phyloP scores from a whole-genome alignment of 208 protist genomes.

The Crithidia brevicula region DNA sequence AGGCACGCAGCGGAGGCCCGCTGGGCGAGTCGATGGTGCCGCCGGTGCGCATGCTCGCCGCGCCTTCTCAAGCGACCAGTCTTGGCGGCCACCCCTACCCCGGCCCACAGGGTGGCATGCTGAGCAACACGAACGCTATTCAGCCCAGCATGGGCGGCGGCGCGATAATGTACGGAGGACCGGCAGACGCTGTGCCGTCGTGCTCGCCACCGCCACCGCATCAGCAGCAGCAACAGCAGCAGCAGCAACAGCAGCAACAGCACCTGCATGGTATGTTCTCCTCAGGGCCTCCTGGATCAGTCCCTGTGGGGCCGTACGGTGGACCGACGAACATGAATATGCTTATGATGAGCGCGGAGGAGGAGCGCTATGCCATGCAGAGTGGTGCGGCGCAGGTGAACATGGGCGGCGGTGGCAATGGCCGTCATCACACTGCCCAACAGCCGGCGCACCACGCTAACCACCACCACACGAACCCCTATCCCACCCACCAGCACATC shows the following conservation, averaged over 20 bases:
- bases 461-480: background rate
- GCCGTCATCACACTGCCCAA: constrained; percentile 12
- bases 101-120: background rate
- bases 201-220: background rate
- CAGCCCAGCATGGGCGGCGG: background rate
- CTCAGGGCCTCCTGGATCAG: constrained; percentile 1
- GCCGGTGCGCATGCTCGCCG: background rate
- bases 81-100: background rate
- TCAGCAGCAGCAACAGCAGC: background rate
- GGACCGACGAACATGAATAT: background rate
- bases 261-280: background rate
- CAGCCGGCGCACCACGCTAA: constrained; percentile 2
- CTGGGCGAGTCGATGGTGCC: constrained; percentile 46
- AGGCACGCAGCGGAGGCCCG: constrained; percentile 22
- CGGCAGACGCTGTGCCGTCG: background rate
- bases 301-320: background rate
- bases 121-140: background rate
- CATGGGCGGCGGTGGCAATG: constrained; percentile 1
- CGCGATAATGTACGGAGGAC: background rate
- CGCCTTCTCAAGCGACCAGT: background rate
- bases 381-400: background rate
- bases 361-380: constrained; percentile 26
- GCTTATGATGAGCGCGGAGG: background rate
- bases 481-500: background rate
- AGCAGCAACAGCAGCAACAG: constrained; percentile 1